phyloP scores from a whole-genome alignment of 768 basidiomycete species.

The Cytidiella melzeri region DNA sequence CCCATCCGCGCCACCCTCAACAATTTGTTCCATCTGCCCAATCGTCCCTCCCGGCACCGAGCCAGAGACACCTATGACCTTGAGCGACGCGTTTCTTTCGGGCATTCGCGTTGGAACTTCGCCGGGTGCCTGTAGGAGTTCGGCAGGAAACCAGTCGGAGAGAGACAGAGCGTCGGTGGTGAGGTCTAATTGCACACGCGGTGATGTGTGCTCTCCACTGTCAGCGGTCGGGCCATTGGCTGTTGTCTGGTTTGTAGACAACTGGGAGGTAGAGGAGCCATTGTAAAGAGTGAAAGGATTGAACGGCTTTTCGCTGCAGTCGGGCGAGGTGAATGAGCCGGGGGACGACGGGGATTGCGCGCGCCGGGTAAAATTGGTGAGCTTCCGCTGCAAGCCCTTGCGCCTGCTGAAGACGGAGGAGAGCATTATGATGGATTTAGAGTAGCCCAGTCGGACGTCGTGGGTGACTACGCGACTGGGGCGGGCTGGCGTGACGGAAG shows the following conservation, averaged over 20 bases:
- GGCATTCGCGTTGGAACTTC: slow-evolving; percentile 14
- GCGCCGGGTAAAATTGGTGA: slow-evolving; percentile 17
- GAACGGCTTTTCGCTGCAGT: slow-evolving; percentile 16
- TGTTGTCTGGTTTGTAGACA: slow-evolving; percentile 1
- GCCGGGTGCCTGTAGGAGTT: slow-evolving; percentile 10
- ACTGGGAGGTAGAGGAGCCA: background rate
- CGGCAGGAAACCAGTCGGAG: slow-evolving; percentile 20
- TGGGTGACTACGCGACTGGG: background rate
- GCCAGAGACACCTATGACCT: background rate
- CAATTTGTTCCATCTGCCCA: background rate
- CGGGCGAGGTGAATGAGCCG: slow-evolving; percentile 22
- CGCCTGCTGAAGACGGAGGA: slow-evolving; percentile 20
- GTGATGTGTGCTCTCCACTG: slow-evolving; percentile 4
- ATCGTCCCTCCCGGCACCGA: background rate
- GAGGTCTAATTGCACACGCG: slow-evolving; percentile 21
- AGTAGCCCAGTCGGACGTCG: background rate
- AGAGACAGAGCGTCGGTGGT: slow-evolving; percentile 11
- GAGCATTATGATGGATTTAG: slow-evolving; percentile 12
- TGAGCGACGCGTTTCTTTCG: slow-evolving; percentile 18
- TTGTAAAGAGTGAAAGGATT: slow-evolving; percentile 14
- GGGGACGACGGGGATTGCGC: slow-evolving; percentile 22
- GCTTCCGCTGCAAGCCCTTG: slow-evolving; percentile 16
- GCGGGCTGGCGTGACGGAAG: too few relatives aligned
- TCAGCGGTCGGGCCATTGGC: background rate
- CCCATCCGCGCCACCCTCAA: background rate